Conservation (phyloP, 2,329 filamentous ascomycete species). For the Fusarium guadeloupense region DNA sequence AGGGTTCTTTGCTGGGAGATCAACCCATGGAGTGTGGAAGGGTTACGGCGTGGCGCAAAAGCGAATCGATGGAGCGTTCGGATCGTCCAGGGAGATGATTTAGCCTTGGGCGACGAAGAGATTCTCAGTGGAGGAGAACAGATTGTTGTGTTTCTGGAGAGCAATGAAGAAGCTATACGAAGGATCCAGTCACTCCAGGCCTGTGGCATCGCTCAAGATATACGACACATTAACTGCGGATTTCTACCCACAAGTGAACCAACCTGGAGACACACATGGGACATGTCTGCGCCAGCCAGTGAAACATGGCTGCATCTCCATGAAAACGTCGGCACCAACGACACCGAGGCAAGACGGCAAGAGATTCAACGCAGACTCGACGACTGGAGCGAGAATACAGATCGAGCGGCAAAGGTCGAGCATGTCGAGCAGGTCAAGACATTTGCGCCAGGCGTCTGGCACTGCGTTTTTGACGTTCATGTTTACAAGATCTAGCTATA, state of each 20-base stretch:
- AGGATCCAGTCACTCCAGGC: slow-evolving; percentile 52
- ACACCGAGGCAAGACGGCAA: slow-evolving; percentile 57
- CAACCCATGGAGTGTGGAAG: slow-evolving; percentile 89
- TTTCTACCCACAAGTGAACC: slow-evolving; percentile 66
- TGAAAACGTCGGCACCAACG: slow-evolving; percentile 68
- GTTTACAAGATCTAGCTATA: slow-evolving; percentile 49
- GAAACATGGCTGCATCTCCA: slow-evolving; percentile 71
- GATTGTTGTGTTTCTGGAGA: slow-evolving; percentile 75
- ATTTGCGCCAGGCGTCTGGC: slow-evolving; percentile 74
- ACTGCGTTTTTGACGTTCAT: slow-evolving; percentile 73
- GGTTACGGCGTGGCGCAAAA: slow-evolving; percentile 76
- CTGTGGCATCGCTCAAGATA: slow-evolving; percentile 47
- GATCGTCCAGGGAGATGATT: slow-evolving; percentile 58
- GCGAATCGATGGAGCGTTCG: slow-evolving; percentile 72
- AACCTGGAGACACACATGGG: slow-evolving; percentile 63
- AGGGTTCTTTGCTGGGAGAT: slow-evolving; percentile 88
- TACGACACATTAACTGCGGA: slow-evolving; percentile 71
- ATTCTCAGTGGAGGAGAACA: slow-evolving; percentile 56
- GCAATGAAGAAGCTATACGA: slow-evolving; percentile 65
- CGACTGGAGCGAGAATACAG: slow-evolving; percentile 43
- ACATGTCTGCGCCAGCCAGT: slow-evolving; percentile 49
- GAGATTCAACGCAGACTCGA: slow-evolving; percentile 61
- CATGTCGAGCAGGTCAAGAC: slow-evolving; percentile 75
- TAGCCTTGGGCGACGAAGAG: slow-evolving; percentile 51
- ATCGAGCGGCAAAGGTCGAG: slow-evolving; percentile 52